Evolutionary conservation across 2,329 filamentous ascomycete genomes (phyloP).

Genomic region (Trichoderma arundinaceum): DNA sequence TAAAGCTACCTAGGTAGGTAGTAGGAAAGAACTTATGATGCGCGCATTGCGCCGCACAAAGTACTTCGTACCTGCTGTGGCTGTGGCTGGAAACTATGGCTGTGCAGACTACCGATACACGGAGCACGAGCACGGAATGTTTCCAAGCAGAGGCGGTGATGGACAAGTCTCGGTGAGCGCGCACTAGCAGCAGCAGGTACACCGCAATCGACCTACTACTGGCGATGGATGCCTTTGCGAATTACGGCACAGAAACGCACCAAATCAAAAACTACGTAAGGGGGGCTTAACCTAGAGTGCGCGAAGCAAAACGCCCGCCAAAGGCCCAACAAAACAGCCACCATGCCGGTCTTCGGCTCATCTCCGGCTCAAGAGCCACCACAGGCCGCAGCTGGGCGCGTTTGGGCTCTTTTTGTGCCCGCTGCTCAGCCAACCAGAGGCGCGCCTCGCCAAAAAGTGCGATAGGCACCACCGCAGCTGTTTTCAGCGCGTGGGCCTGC

Average conservation of each 20-base stretch:
- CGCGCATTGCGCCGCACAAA: no score
- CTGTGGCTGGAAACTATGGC: conserved; percentile 3
- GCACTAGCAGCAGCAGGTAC: no score
- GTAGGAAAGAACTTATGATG: no score
- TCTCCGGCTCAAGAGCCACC: conserved; percentile 7
- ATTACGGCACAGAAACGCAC: no score
- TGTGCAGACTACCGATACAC: neutral
- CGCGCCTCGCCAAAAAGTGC: conserved; percentile 27
- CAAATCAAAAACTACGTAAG: no score
- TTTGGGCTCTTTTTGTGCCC: conserved; percentile 1
- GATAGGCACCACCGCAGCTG: conserved; percentile 21
- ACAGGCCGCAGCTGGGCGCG: conserved; percentile 3
- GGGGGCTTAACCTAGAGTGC: neutral
- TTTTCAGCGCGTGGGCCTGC: conserved; percentile 30
- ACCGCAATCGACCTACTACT: no score
- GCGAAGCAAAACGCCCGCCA: neutral
- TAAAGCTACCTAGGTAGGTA: no score
- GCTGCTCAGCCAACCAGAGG: conserved; percentile 31
- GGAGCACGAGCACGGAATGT: neutral
- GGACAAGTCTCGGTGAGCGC: no score
- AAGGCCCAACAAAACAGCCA: neutral
- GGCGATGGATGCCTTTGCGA: no score
- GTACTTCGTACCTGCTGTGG: neutral
- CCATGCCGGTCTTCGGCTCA: conserved; percentile 16
- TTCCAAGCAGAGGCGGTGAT: no score